phyloP scores from a whole-genome alignment of 176 grass and related monocot genomes.

The Cenchrus purpureus region DNA sequence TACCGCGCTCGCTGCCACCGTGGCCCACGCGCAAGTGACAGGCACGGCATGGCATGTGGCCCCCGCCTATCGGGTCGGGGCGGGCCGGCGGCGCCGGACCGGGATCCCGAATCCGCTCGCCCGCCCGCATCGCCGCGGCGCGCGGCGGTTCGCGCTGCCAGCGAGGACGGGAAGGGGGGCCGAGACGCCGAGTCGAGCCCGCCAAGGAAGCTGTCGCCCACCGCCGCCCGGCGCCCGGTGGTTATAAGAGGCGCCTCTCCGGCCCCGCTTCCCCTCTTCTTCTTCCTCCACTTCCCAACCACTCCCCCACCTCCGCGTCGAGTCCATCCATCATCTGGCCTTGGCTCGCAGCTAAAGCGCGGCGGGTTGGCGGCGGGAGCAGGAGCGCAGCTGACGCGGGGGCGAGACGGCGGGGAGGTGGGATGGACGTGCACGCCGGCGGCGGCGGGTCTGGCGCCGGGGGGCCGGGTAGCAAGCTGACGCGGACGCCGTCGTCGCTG shows the following conservation, averaged over 20 bases:
- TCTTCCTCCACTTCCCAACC: conserved; percentile 22
- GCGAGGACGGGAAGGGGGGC: background rate
- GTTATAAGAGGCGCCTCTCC: conserved; percentile 45
- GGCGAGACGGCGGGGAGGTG: conserved; percentile 13
- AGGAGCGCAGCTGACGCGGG: conserved; percentile 35
- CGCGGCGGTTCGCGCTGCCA: conserved; percentile 20
- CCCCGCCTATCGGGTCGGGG: background rate
- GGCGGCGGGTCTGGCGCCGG: conserved; percentile 18
- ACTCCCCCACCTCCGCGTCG: conserved; percentile 19
- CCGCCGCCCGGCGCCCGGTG: conserved; percentile 47
- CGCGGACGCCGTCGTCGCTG: conserved; percentile 73
- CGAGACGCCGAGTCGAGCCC: background rate
- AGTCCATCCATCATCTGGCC: conserved; percentile 9
- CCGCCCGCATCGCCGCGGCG: background rate
- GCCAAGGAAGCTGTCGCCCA: conserved; percentile 24
- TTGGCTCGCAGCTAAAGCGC: background rate
- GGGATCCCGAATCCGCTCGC: background rate
- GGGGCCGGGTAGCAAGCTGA: conserved; percentile 43
- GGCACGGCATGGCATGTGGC: background rate
- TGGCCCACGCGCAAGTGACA: background rate
- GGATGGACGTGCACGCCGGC: conserved; percentile 45
- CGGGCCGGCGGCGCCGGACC: background rate
- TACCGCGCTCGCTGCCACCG: background rate
- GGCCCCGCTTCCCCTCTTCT: conserved; percentile 11
- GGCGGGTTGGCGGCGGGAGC: background rate